Evolutionary conservation across 352 stramenopile species (phyloP), one percentile per base, ranked within the genome.

Genomic region (Albugo laibachii): DNA sequence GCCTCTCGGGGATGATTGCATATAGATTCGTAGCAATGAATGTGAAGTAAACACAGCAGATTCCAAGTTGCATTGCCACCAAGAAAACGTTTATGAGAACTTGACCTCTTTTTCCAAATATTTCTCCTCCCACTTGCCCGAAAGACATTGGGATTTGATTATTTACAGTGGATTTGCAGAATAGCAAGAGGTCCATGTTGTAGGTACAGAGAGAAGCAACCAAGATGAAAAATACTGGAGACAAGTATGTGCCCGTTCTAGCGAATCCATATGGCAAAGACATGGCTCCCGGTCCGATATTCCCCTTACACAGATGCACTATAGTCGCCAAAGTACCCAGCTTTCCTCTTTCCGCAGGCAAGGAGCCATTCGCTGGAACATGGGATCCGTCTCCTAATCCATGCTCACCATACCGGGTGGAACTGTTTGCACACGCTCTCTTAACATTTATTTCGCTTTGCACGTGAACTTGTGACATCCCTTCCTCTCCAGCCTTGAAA

Each of bases 41-140:
- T 4, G 74, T 82, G 48, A 87, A 87, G 53, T 83, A 87, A 31
- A 87, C 71, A 34, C 74, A 87, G 58, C 74, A 87, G 56, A 83
- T 84, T 50, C 71, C 73, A 21, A 84, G 52, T 47, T 87, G 74
- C 20, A 70, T 84, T 42, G 67, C 71, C 15, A 87, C 71, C 18
- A 87, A 61, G 50, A 87, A 84, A 11, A 83, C 60, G 55, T 87
- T 70, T 49, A 87, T 80, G 13, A 83, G 57, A 39, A 66, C 21
- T 41, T 87, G 83, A 50, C 74, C 74, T 8, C 59, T 60, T 11
- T 52, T 62, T 0, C 74, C 71, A 16, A 87, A 31, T 40, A 84
- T 72, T 41, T 80, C 64, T 41, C 55, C 48, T 0, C 65, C 71
- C n/a, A 84, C 71, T 36, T 84, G 71, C 34, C 71, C 71, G 51